Percentiles rank a stretch among this genome's conserved stretches.
Evolutionary conservation across 2,329 filamentous ascomycete genomes (phyloP).

Genomic region (Trichoderma sp.): DNA sequence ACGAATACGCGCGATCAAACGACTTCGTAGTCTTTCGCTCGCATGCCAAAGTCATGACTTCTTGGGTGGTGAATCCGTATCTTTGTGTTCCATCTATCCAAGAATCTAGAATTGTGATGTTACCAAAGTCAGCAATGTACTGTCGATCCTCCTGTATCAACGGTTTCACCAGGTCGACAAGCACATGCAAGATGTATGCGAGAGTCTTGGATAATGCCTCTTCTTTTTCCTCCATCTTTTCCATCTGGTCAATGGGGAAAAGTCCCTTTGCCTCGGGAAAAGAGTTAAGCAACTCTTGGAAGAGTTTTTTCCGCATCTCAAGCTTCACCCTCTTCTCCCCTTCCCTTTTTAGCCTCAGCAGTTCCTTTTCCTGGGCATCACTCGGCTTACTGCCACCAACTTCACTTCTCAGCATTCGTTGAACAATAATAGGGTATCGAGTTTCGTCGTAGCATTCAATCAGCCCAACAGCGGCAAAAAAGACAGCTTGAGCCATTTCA

Average conservation of each 20-base stretch:
- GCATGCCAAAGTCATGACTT: slow-evolving; percentile 12
- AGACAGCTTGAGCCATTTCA: slow-evolving; percentile 15
- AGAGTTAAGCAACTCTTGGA: not conserved
- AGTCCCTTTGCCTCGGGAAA: not conserved
- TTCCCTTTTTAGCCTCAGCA: not conserved
- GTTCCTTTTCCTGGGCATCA: not conserved
- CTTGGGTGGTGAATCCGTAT: slow-evolving; percentile 8
- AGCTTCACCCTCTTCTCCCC: not conserved
- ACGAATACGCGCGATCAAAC: slow-evolving; percentile 16
- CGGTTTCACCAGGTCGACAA: not conserved
- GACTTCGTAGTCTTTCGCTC: slow-evolving; percentile 8
- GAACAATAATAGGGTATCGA: not conserved
- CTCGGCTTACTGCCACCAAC: not conserved
- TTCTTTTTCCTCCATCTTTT: not conserved
- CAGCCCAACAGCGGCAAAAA: not conserved
- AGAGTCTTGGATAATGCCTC: not conserved
- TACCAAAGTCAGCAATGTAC: slow-evolving; percentile 15
- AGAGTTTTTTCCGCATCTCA: slow-evolving; percentile 2
- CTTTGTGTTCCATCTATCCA: slow-evolving; percentile 11
- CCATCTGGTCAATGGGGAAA: not conserved
- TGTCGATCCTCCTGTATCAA: slow-evolving; percentile 1
- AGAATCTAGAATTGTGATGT: not conserved
- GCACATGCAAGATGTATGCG: not conserved
- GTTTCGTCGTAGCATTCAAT: slow-evolving; percentile 1
- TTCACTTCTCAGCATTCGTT: not conserved